Evolutionary conservation across 305 asterid species (phyloP), one percentile per base, ranked within the genome.

Genomic region (Fraxinus sp.): DNA sequence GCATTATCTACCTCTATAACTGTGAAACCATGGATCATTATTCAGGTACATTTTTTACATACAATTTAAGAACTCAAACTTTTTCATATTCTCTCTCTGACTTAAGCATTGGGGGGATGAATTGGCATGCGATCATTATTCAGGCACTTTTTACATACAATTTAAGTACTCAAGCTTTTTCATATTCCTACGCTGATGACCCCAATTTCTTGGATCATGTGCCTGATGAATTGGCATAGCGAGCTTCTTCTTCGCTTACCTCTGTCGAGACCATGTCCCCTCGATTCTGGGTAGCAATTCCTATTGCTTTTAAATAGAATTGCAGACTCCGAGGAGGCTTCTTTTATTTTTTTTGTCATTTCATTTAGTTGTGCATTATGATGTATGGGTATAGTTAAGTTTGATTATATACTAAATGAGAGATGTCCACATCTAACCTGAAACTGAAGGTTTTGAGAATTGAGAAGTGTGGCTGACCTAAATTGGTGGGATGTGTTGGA

Each of bases 161-260:
- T 26, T 26, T 26, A 26, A 26, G 1, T 26, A 26, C 30, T 26
- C 30, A 26, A 26, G 30, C 30, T 26, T 26, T 26, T 26, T 26
- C 1, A 26, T 1, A 26, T 26, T 86, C 95, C 0, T 89, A 96
- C 77, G 98, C 95, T 2, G 93, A 91, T 82, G 97, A 97, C 83
- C 98, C 98, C 52, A 91, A 93, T 89, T 92, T 94, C 72, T 87
- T 94, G 93, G 93, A 94, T 91, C 94, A 89, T n/a, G 89, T 88
- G 84, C 91, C 89, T 0, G 97, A 92, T 77, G 97, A 93, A 41
- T 82, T 93, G 11, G 75, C 88, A 2, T 80, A 86, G 2, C 74
- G 83, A 77, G 86, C 91, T 39, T 85, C 93, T 1, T 83, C 91
- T 33, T 81, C 90, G 1, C 30, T 88, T 9, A 86, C 84, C 22